Evolutionary conservation across 2,329 filamentous ascomycete genomes (phyloP), one percentile per base, ranked within the genome.

Genomic region (Cercospora berteroae): DNA sequence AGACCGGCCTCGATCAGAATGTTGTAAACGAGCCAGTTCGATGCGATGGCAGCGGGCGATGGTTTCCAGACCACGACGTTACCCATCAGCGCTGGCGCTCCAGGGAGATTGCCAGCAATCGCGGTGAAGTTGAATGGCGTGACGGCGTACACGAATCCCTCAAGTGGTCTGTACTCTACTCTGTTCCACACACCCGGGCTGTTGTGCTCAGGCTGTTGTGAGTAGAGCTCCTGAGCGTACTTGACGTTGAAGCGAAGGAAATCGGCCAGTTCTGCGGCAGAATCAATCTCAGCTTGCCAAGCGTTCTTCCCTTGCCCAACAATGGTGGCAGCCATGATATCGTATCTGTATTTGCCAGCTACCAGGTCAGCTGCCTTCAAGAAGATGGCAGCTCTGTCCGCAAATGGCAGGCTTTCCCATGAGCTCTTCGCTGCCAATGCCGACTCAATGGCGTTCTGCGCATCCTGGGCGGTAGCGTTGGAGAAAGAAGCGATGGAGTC

Each of bases 281-380:
- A 87, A 80, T 98, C 94, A 71, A 98, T 98, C 85, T 99, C 94
- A n/a, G 95, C 94, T 81, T 99, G 94, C 93, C 93, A 98, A 58
- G 92, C 93, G 79, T 97, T 98, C 87, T 98, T 98, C 76, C 95
- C 94, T 82, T 99, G 94, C 69, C 94, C 95, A 33, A 97, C 84
- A 88, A 98, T 97, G 13, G 95, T 97, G 55, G 93, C 88, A 7
- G 95, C 94, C 91, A 98, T 96, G 74, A 99, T 88, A 65, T 97
- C 93, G 81, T 97, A 97, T 77, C 95, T 88, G 82, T 99, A 98
- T 83, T 98, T 98, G 71, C 87, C 91, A 64, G 91, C 85, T 73
- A 99, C 88, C 70, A 99, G 84, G 78, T 98, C 94, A 36, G 94
- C 94, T 3, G 95, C 94, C 85, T 97, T 97, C 76, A 98, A 87